A percentile compares a stretch with the other conserved stretches of the same genome.
Conservation (phyloP, 164 flowering plant genomes). For the Aristolochia californica region DNA sequence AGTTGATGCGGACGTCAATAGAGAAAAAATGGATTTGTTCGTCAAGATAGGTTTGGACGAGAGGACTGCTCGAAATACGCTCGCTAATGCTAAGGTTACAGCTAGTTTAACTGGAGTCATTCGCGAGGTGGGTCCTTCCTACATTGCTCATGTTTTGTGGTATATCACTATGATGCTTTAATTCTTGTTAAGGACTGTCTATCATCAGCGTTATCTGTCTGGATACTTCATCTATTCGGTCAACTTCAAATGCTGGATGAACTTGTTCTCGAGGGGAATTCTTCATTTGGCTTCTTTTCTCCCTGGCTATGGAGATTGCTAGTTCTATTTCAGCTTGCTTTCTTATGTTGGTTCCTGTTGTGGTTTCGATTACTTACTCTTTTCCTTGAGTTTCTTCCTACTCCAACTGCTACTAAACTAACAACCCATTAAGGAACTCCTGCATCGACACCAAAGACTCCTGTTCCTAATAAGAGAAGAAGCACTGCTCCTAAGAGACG, state of each 20-base stretch:
- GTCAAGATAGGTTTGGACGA: conserved; percentile 69
- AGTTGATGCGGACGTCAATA: conserved; percentile 29
- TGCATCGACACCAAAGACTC: too few species aligned
- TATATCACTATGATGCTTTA: background rate
- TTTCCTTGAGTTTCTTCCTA: too few species aligned
- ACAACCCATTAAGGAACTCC: too few species aligned
- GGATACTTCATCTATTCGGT: background rate
- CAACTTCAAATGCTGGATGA: background rate
- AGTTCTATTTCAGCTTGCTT: too few species aligned
- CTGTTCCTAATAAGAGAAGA: too few species aligned
- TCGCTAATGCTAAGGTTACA: conserved; percentile 79
- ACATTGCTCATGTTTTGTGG: background rate
- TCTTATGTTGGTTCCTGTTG: too few species aligned
- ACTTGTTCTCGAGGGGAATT: background rate
- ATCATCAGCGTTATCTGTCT: background rate
- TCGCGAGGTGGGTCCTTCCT: conserved; percentile 36
- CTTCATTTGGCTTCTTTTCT: too few species aligned
- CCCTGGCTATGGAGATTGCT: too few species aligned
- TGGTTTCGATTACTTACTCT: too few species aligned
- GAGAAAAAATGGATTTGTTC: conserved; percentile 37
- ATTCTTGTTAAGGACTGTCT: background rate
- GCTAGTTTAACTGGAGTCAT: conserved; percentile 60
- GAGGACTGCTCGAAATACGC: conserved; percentile 59
- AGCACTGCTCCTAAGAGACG: too few species aligned
- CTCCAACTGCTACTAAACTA: too few species aligned